These are phyloP conservation scores for Tulasnella sp. DNA, from an alignment of 768 basidiomycete genomes.

Conservation along the genomic window DNA sequence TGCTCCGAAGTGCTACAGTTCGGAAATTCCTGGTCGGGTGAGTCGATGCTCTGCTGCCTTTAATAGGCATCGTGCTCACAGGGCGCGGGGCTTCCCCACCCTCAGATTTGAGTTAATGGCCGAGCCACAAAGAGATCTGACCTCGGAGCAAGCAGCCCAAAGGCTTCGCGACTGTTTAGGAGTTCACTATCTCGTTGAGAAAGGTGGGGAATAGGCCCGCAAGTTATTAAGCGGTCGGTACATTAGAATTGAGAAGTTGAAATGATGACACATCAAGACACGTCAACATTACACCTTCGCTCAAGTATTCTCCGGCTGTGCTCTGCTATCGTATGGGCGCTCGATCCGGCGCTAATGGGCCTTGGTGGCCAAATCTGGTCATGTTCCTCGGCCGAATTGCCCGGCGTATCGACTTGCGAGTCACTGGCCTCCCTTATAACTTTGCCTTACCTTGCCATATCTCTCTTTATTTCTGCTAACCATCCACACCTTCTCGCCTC, in stretches of 20 bases:
- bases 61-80: too few relatives aligned
- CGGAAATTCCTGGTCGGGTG: conserved; percentile 87
- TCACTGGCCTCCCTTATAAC: background rate
- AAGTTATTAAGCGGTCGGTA: too few relatives aligned
- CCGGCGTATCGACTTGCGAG: background rate
- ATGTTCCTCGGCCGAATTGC: too few relatives aligned
- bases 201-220: too few relatives aligned
- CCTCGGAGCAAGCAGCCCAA: conserved; percentile 75
- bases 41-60: conserved; percentile 23
- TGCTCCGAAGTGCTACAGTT: conserved; percentile 70
- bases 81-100: background rate
- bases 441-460: background rate
- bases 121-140: conserved; percentile 82
- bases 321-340: too few relatives aligned
- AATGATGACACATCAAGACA: too few relatives aligned
- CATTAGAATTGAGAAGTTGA: background rate
- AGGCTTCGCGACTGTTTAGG: conserved; percentile 45
- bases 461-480: too few relatives aligned
- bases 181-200: conserved; percentile 44
- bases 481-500: background rate
- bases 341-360: too few relatives aligned
- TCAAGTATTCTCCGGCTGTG: too few relatives aligned
- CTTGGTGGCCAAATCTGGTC: too few relatives aligned
- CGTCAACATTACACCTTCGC: background rate
- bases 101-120: conserved; percentile 80